Conservation (phyloP, 1,284 basidiomycete genomes). For the Earliella scabrosa region DNA sequence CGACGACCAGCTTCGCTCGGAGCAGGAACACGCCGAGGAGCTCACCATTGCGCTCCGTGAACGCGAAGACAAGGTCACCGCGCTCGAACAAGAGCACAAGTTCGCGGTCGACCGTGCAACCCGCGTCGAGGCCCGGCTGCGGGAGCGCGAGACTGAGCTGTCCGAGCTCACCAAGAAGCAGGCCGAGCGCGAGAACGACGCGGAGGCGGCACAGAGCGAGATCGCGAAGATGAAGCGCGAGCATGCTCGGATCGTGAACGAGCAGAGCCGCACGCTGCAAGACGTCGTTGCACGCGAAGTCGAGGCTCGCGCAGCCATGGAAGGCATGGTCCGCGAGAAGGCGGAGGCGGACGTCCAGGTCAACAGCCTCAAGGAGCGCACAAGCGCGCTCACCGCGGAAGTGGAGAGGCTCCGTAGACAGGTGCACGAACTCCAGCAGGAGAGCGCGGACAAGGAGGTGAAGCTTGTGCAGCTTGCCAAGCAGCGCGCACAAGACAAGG, state of each 20-base stretch:
- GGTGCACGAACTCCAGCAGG: conserved; percentile 73
- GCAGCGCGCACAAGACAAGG: conserved; percentile 69
- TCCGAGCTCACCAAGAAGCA: conserved; percentile 44
- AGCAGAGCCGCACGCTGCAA: conserved; percentile 53
- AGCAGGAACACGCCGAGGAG: conserved; percentile 50
- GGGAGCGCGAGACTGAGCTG: conserved; percentile 54
- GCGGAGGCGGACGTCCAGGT: conserved; percentile 56
- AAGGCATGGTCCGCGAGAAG: conserved; percentile 53
- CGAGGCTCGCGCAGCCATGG: conserved; percentile 50
- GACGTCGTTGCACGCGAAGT: conserved; percentile 52
- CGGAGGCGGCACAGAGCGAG: conserved; percentile 58
- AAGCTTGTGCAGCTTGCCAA: conserved; percentile 76
- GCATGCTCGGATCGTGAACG: conserved; percentile 52
- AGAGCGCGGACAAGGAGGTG: conserved; percentile 84
- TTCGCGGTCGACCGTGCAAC: conserved; percentile 52
- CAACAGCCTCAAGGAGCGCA: conserved; percentile 49
- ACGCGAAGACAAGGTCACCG: conserved; percentile 55
- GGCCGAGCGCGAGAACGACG: conserved; percentile 45
- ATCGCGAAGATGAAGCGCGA: conserved; percentile 58
- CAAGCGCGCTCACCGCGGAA: conserved; percentile 61
- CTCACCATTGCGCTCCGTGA: conserved; percentile 57
- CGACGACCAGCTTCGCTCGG: conserved; percentile 51
- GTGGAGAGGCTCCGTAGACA: conserved; percentile 65
- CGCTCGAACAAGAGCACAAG: conserved; percentile 61
- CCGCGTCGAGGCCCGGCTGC: conserved; percentile 61